Evolutionary conservation across 2,329 filamentous ascomycete genomes (phyloP).

Genomic region (Meredithiella fracta): DNA sequence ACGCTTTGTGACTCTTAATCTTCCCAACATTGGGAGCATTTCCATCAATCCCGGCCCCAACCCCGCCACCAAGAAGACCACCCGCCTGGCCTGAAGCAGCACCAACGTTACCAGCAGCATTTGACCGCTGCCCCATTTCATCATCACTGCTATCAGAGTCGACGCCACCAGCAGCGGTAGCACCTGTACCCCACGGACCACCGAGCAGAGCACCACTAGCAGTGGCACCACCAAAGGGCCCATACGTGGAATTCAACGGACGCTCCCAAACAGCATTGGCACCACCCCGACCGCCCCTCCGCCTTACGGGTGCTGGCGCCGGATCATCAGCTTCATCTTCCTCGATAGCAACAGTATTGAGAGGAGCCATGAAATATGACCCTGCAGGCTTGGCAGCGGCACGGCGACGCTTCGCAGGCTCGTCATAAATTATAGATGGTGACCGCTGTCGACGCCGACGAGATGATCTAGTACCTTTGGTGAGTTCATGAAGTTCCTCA

Average conservation of each 20-base stretch:
- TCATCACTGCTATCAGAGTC: conserved; percentile 97
- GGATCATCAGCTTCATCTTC: conserved; percentile 54
- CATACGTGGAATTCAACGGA: conserved; percentile 73
- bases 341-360: conserved; percentile 45
- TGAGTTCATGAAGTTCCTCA: conserved; percentile 47
- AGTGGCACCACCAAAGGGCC: conserved; percentile 78
- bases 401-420: conserved; percentile 35
- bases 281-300: conserved; percentile 45
- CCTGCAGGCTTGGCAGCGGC: conserved; percentile 44
- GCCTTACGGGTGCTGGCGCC: conserved; percentile 51
- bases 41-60: conserved; percentile 25
- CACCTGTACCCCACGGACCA: conserved; percentile 58
- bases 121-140: conserved; percentile 53
- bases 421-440: conserved; percentile 42
- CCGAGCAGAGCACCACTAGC: conserved; percentile 55
- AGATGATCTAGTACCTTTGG: conserved; percentile 35
- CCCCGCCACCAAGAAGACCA: conserved; percentile 28
- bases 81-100: conserved; percentile 40
- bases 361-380: conserved; percentile 73
- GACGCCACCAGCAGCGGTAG: conserved; percentile 57
- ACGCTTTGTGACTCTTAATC: conserved; percentile 77
- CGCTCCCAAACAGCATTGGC: conserved; percentile 53
- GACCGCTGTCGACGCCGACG: conserved; percentile 30
- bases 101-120: conserved; percentile 40
- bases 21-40: conserved; percentile 67